Percentiles rank a stretch among this genome's conserved stretches.
Conservation (phyloP, 345 rosid genomes). For the Clausena lansium region DNA sequence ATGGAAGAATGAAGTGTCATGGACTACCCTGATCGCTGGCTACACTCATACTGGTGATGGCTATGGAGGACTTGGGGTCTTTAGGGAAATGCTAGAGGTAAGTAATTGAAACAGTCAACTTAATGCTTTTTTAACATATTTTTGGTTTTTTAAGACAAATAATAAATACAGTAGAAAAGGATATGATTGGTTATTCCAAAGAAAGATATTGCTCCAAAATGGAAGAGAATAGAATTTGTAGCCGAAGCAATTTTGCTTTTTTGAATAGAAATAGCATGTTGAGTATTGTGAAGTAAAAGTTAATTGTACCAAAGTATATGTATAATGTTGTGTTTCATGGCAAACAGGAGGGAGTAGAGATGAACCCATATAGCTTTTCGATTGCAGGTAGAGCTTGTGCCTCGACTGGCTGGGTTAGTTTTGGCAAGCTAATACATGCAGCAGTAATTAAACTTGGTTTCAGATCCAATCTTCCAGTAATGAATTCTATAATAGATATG, state of each 20-base stretch:
- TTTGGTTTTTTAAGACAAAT: background rate
- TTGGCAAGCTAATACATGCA: constrained; percentile 69
- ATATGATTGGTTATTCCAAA: background rate
- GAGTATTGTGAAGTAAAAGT: background rate
- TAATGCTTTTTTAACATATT: background rate
- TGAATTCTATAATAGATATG: constrained; percentile 84
- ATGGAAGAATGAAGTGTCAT: constrained; percentile 60
- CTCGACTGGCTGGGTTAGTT: constrained; percentile 47
- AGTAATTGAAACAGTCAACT: constrained; percentile 1
- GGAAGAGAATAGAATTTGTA: background rate
- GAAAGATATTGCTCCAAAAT: background rate
- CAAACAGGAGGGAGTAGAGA: constrained; percentile 58
- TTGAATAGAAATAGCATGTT: background rate
- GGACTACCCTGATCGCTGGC: constrained; percentile 85
- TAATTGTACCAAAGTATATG: background rate
- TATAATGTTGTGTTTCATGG: constrained; percentile 12
- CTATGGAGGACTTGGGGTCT: constrained; percentile 54
- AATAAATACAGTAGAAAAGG: background rate
- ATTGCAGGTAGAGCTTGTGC: constrained; percentile 88
- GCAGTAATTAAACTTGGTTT: constrained; percentile 56
- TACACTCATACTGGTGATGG: constrained; percentile 78
- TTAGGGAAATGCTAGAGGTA: constrained; percentile 69
- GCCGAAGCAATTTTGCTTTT: too few relatives aligned
- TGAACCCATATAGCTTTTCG: constrained; percentile 65
- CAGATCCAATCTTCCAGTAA: constrained; percentile 68